Percentiles rank a stretch among this genome's conserved stretches.
These are phyloP conservation scores for Neotropicomus parvogracilis DNA, from an alignment of 1,284 basidiomycete species.

Conservation along the genomic window DNA sequence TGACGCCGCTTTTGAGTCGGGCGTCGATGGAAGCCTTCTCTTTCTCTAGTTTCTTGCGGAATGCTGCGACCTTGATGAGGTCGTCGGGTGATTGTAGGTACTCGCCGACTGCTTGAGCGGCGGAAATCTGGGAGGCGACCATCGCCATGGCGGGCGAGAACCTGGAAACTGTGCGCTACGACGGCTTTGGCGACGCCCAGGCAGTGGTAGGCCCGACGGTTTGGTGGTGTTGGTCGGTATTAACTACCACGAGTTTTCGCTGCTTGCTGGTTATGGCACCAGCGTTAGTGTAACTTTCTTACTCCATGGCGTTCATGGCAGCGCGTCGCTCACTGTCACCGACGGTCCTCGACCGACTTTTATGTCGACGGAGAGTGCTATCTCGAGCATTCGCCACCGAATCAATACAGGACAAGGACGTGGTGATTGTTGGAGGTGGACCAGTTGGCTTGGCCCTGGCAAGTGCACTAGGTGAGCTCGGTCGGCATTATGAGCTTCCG, in stretches of 20 bases:
- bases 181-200: no score
- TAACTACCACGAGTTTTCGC: no score
- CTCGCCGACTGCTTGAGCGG: slow-evolving; percentile 80
- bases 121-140: slow-evolving; percentile 59
- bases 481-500: neutral
- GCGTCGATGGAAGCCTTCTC: slow-evolving; percentile 96
- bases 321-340: slow-evolving; percentile 8
- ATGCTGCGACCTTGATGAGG: slow-evolving; percentile 83
- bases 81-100: slow-evolving; percentile 92
- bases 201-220: no score
- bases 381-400: slow-evolving; percentile 18
- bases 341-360: slow-evolving; percentile 5
- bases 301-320: slow-evolving; percentile 3
- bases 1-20: slow-evolving; percentile 88
- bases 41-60: slow-evolving; percentile 93
- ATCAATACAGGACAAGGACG: slow-evolving; percentile 59
- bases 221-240: no score
- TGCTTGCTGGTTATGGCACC: neutral
- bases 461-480: slow-evolving; percentile 70
- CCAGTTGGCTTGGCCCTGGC: slow-evolving; percentile 90
- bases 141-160: slow-evolving; percentile 30
- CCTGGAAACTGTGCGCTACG: neutral
- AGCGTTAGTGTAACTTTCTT: no score
- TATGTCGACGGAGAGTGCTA: slow-evolving; percentile 3
- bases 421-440: slow-evolving; percentile 93